Percentiles rank a stretch among this genome's conserved stretches.
Conservation (phyloP, 2,329 filamentous ascomycete species). For the Sordariomycetes sp. region DNA sequence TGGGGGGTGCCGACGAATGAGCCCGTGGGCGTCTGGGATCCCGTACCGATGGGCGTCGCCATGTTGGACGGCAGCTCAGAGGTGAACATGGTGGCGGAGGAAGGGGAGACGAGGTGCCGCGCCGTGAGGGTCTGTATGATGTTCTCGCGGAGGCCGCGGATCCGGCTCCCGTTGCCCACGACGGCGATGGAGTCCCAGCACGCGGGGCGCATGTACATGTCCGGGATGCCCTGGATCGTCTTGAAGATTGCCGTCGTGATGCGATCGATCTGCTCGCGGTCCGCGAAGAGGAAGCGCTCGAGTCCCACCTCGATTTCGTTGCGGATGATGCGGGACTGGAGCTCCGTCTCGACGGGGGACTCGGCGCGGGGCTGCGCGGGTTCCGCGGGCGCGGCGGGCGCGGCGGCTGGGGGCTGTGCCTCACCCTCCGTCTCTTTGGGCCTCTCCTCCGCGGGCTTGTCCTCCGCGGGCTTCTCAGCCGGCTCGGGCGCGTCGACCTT, state of each 20-base stretch:
- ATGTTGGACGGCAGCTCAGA: conserved; percentile 91
- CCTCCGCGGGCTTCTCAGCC: not conserved
- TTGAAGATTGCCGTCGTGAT: conserved; percentile 77
- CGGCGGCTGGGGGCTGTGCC: too few species aligned
- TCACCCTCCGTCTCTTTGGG: conserved; percentile 9
- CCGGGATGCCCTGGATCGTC: conserved; percentile 69
- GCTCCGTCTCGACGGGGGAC: conserved; percentile 18
- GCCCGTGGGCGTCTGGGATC: conserved; percentile 75
- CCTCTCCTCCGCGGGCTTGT: conserved; percentile 3
- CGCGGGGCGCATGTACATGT: conserved; percentile 69
- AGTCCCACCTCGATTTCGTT: conserved; percentile 64
- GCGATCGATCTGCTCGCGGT: conserved; percentile 62
- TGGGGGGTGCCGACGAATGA: conserved; percentile 39
- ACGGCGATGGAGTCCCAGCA: conserved; percentile 91
- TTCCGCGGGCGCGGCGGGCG: conserved; percentile 4
- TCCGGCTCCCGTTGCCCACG: conserved; percentile 69
- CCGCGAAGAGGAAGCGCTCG: conserved; percentile 59
- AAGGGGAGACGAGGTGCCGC: conserved; percentile 83
- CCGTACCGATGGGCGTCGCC: conserved; percentile 80
- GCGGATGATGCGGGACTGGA: conserved; percentile 41
- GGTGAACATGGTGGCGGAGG: conserved; percentile 90
- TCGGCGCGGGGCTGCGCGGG: not conserved
- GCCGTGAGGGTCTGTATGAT: conserved; percentile 66
- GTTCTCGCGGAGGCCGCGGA: conserved; percentile 75
- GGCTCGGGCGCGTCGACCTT: conserved; percentile 1